Conservation (phyloP, 192 early-diverging fungal species). For the Jimgerdemannia lactiflua region DNA sequence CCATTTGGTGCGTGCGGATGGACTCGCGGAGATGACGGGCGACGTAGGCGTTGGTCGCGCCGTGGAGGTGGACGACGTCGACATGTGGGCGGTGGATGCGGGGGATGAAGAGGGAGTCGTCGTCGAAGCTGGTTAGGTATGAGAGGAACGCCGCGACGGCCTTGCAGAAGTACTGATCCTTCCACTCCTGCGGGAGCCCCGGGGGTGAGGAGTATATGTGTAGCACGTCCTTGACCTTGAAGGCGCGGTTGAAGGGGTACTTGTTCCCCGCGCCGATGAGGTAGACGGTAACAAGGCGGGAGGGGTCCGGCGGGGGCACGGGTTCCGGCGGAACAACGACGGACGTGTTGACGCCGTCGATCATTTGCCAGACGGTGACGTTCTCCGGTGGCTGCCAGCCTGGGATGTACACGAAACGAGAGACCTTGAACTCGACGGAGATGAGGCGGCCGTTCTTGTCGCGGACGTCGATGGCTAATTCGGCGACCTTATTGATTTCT, state of each 20-base stretch:
- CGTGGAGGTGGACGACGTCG: conserved; percentile 55
- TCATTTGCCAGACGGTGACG: conserved; percentile 4
- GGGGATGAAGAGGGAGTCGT: conserved; percentile 46
- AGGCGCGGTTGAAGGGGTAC: conserved; percentile 43
- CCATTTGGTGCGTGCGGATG: conserved; percentile 28
- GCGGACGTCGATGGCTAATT: conserved; percentile 33
- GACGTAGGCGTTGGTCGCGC: conserved; percentile 51
- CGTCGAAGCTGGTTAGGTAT: conserved; percentile 24
- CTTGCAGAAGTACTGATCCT: conserved; percentile 55
- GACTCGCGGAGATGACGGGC: conserved; percentile 30
- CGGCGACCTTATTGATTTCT: conserved; percentile 14
- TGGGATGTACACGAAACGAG: conserved; percentile 26
- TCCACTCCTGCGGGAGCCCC: conserved; percentile 56
- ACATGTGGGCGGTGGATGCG: conserved; percentile 20
- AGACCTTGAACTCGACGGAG: conserved; percentile 31
- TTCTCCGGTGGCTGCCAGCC: conserved; percentile 2
- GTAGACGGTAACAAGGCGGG: conserved; percentile 34
- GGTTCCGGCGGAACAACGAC: conserved; percentile 8
- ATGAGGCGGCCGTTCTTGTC: conserved; percentile 28
- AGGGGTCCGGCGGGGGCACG: conserved; percentile 11
- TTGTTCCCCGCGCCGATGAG: conserved; percentile 45
- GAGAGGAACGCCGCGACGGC: conserved; percentile 45
- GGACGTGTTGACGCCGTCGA: neutral
- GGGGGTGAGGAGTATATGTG: conserved; percentile 45
- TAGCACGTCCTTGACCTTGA: conserved; percentile 24